phyloP scores from a whole-genome alignment of 2,329 filamentous ascomycete genomes.

The Colletotrichum sp. region DNA sequence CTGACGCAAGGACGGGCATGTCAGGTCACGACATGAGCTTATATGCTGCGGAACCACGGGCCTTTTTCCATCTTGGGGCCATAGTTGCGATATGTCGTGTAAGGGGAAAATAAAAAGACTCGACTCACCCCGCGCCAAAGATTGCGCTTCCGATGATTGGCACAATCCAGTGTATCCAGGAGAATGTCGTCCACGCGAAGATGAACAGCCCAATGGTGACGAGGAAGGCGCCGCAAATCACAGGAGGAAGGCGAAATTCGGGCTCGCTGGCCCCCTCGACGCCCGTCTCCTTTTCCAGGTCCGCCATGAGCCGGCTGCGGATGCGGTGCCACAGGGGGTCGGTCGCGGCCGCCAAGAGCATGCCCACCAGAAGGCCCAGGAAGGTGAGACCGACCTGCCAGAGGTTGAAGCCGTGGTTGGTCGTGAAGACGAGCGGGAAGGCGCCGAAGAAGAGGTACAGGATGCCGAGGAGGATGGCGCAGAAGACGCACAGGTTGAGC shows the following conservation, averaged over 20 bases:
- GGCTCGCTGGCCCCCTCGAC: slow-evolving; percentile 72
- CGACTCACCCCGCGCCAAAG: slow-evolving; percentile 72
- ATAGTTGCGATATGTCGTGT: slow-evolving; percentile 19
- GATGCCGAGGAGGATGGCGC: slow-evolving; percentile 84
- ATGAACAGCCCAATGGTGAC: slow-evolving; percentile 85
- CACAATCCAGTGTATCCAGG: slow-evolving; percentile 76
- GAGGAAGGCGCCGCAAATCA: slow-evolving; percentile 75
- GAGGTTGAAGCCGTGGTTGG: slow-evolving; percentile 76
- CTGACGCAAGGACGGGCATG: slow-evolving; percentile 5
- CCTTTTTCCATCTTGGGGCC: slow-evolving; percentile 17
- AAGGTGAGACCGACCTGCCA: slow-evolving; percentile 85
- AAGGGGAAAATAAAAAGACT: slow-evolving; percentile 3
- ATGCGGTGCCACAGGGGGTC: slow-evolving; percentile 72
- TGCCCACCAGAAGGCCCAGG: slow-evolving; percentile 72
- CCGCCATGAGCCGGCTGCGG: slow-evolving; percentile 61
- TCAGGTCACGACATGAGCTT: neutral
- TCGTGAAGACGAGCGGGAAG: slow-evolving; percentile 79
- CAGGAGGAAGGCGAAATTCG: slow-evolving; percentile 82
- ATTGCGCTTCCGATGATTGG: slow-evolving; percentile 76
- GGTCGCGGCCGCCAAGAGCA: slow-evolving; percentile 65
- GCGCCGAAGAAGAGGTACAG: slow-evolving; percentile 92
- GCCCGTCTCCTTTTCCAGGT: slow-evolving; percentile 56
- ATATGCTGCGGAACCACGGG: slow-evolving; percentile 1
- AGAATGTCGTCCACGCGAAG: slow-evolving; percentile 86
- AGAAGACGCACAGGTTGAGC: slow-evolving; percentile 80